Conservation (phyloP, 2,329 filamentous ascomycete genomes). For the Colletotrichum siamense region DNA sequence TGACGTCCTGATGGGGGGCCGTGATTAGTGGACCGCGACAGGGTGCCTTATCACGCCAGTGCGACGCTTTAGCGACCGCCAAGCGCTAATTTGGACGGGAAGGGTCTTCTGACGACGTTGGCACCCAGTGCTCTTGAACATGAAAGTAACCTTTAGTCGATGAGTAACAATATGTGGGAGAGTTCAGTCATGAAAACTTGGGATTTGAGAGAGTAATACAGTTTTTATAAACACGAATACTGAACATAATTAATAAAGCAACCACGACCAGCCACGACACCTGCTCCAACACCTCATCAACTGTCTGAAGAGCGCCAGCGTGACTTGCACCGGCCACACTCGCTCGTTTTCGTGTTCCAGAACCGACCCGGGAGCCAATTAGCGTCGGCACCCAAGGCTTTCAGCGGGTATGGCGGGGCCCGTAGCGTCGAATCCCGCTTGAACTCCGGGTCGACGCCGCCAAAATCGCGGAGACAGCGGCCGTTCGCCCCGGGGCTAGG, state of each 20-base stretch:
- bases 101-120: background rate
- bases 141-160: background rate
- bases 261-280: background rate
- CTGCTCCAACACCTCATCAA: background rate
- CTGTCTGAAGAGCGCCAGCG: background rate
- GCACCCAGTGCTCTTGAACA: background rate
- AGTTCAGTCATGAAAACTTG: background rate
- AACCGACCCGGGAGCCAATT: background rate
- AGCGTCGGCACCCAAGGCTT: background rate
- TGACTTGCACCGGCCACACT: slow-evolving; percentile 7
- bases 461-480: background rate
- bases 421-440: slow-evolving; percentile 5
- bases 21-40: slow-evolving; percentile 9
- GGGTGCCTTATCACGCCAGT: slow-evolving; percentile 7
- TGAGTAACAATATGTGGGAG: background rate
- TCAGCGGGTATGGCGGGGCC: background rate
- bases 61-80: slow-evolving; percentile 1
- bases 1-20: slow-evolving; percentile 17
- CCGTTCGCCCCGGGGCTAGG: background rate
- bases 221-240: background rate
- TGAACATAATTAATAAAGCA: background rate
- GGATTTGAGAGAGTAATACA: no score
- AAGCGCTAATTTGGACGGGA: slow-evolving; percentile 3
- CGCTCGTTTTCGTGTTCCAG: slow-evolving; percentile 13
- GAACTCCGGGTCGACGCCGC: slow-evolving; percentile 18